Evolutionary conservation across 768 basidiomycete genomes (phyloP).

Genomic region (Auriscalpium vulgare): DNA sequence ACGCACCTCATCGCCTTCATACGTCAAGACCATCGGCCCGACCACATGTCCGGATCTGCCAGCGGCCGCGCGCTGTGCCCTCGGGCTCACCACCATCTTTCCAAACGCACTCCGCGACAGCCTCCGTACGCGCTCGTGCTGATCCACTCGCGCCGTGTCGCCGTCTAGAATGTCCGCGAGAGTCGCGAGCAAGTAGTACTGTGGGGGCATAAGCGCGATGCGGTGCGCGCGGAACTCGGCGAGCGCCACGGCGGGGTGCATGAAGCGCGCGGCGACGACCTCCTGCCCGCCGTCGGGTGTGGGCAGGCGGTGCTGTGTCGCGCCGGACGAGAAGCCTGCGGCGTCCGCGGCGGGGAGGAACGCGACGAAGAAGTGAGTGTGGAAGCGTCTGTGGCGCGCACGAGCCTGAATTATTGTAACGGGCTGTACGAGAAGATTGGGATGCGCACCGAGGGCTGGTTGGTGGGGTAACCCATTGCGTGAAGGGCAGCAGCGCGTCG

Average conservation of each 20-base stretch:
- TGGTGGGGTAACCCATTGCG: slow-evolving; percentile 67
- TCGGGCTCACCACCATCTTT: slow-evolving; percentile 51
- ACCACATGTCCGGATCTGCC: slow-evolving; percentile 25
- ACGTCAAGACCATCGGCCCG: slow-evolving; percentile 45
- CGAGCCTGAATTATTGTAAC: neutral
- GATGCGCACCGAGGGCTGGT: slow-evolving; percentile 39
- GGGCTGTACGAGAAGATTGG: neutral
- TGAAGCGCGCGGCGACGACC: slow-evolving; percentile 60
- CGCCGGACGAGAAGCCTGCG: slow-evolving; percentile 44
- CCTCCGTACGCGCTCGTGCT: slow-evolving; percentile 35
- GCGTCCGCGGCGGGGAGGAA: slow-evolving; percentile 43
- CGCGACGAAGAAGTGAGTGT: slow-evolving; percentile 60
- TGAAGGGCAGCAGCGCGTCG: slow-evolving; percentile 54
- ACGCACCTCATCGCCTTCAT: slow-evolving; percentile 63
- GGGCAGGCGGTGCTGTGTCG: slow-evolving; percentile 49
- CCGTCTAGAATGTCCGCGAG: slow-evolving; percentile 46
- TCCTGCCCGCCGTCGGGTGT: slow-evolving; percentile 66
- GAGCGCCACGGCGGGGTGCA: slow-evolving; percentile 47
- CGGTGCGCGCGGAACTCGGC: slow-evolving; percentile 40
- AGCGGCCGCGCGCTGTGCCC: slow-evolving; percentile 21
- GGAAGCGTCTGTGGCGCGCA: slow-evolving; percentile 46
- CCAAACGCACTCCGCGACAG: slow-evolving; percentile 55
- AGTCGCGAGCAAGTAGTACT: slow-evolving; percentile 62
- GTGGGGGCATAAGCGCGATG: slow-evolving; percentile 65
- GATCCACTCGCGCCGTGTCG: slow-evolving; percentile 31